Percentiles rank a stretch among this genome's conserved stretches.
Conservation (phyloP, 352 stramenopile genomes). For the Hyaloperonospora brassicae region DNA sequence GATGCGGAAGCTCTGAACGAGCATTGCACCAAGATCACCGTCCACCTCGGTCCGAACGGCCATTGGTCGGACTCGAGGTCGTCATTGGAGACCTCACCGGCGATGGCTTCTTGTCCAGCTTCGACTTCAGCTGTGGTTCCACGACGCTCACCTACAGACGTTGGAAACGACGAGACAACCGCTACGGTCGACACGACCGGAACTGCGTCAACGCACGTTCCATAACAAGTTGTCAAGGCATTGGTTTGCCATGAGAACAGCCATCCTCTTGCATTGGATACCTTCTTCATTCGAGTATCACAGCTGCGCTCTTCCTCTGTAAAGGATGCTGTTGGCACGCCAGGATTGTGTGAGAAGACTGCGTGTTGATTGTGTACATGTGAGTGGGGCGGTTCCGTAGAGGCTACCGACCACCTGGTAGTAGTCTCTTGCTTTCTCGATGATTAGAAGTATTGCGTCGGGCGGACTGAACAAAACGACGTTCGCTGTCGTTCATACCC, state of each 20-base stretch:
- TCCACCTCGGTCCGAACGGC: conserved; percentile 33
- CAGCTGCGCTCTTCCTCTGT: conserved; percentile 23
- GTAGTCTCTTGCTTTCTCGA: conserved; percentile 41
- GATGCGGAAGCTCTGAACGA: conserved; percentile 32
- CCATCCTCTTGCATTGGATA: too few relatives aligned
- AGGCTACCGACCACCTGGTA: conserved; percentile 13
- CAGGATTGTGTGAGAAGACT: too few relatives aligned
- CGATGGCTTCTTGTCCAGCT: too few relatives aligned
- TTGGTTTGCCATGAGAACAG: too few relatives aligned
- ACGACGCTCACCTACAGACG: too few relatives aligned
- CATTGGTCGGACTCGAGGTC: conserved; percentile 52
- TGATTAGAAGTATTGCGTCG: conserved; percentile 82
- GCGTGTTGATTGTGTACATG: conserved; percentile 18
- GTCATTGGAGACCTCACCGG: conserved; percentile 27
- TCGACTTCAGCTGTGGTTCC: too few relatives aligned
- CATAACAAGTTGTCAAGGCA: too few relatives aligned
- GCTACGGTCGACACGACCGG: too few relatives aligned
- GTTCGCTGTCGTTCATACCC: conserved; percentile 29
- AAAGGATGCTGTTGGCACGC: background rate
- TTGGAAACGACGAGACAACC: too few relatives aligned
- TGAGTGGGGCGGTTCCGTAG: conserved; percentile 24
- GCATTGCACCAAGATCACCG: conserved; percentile 41
- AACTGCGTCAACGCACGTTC: too few relatives aligned
- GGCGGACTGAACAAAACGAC: conserved; percentile 78
- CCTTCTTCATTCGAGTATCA: too few relatives aligned